Evolutionary conservation across 2,329 filamentous ascomycete species (phyloP), one percentile per base, ranked within the genome.

Genomic region (Capronia epimyces): DNA sequence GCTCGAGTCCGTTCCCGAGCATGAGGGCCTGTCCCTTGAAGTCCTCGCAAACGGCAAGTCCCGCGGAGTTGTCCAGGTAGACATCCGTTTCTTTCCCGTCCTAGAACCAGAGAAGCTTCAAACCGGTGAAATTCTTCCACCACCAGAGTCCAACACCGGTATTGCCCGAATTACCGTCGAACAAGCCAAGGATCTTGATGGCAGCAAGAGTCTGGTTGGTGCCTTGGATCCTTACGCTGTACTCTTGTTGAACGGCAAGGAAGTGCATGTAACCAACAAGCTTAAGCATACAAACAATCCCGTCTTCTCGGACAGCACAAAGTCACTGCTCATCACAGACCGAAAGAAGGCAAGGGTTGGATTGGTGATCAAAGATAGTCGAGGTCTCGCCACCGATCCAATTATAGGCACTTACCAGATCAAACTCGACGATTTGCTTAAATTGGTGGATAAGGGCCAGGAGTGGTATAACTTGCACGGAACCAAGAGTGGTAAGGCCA

Each of bases 221-320:
- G 79, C 84, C 56, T 83, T 98, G 41, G 97, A 89, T 69, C 93
- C 93, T 1, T 98, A 97, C 61, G 90, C 88, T 8, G 77, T 83
- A 25, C 77, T 98, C 44, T 78, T 96, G 39, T 80, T 98, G 61
- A 98, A 98, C 63, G 87, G 89, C 57, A 95, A 93, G 70, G 86
- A 94, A 66, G 79, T 97, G 3, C 89, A 95, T 63, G 78, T 82
- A 50, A 95, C 90, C 46, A 88, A 89, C 71, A 94, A 90, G 69
- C 79, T 96, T 63, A 98, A 97, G 78, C 85, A 91, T 55, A 97
- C 89, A 53, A 98, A 98, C 72, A 93, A 95, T 63, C 93, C 93
- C 6, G 90, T 98, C 63, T 98, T 90, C 84, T 85, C 91, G 47
- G 86, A 97, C 65, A 87, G 87, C 5, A 86, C 83, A 60, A 95